These are phyloP conservation scores for Microsporum audouinii DNA, from an alignment of 2,329 filamentous ascomycete genomes.

Conservation along the genomic window DNA sequence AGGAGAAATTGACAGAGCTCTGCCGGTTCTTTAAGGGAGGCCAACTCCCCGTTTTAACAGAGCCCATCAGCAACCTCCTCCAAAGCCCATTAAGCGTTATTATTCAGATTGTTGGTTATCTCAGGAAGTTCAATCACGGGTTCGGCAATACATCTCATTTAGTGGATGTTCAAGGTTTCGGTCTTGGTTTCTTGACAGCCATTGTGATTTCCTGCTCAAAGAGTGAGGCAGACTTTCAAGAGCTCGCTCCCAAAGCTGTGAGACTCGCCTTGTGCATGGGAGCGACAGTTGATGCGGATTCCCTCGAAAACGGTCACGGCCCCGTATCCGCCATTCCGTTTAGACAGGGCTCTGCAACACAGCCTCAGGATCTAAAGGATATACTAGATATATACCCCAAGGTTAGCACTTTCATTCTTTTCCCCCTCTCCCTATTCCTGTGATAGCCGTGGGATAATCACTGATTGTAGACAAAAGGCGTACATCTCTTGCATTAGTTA, in stretches of 20 bases:
- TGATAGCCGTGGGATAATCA: neutral
- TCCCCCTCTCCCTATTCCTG: no score
- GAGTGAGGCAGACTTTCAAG: neutral
- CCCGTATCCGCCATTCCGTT: neutral
- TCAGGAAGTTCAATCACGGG: conserved; percentile 2
- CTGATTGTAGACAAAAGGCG: neutral
- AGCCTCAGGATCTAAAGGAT: neutral
- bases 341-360: neutral
- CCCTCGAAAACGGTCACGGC: neutral
- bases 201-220: neutral
- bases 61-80: neutral
- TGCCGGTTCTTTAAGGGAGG: neutral
- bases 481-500: conserved; percentile 1
- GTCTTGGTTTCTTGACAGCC: neutral
- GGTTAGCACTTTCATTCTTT: no score
- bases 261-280: neutral
- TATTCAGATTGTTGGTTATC: neutral
- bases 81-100: neutral
- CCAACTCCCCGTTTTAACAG: neutral
- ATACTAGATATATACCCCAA: neutral
- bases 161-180: neutral
- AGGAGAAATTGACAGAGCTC: neutral
- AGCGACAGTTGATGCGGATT: neutral
- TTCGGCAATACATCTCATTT: neutral
- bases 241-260: neutral